Conservation (phyloP, 345 rosid species). For the Syzygium aqueum region DNA sequence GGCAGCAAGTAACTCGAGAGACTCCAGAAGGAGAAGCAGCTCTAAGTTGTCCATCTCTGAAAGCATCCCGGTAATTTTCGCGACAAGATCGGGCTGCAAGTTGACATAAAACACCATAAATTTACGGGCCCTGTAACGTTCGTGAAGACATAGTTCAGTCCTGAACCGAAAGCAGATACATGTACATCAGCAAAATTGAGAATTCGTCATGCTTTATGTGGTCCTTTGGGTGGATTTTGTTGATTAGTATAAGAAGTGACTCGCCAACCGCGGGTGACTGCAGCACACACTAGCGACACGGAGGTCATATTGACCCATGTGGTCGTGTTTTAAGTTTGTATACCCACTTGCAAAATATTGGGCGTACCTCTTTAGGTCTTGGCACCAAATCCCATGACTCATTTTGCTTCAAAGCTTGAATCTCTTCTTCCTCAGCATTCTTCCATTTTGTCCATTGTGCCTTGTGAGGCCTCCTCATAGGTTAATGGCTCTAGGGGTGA, state of each 20-base stretch:
- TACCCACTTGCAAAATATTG: not conserved
- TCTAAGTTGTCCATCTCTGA: slow-evolving; percentile 66
- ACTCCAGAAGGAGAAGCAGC: slow-evolving; percentile 41
- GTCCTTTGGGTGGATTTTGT: not conserved
- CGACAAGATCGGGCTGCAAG: slow-evolving; percentile 58
- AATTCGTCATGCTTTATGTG: not conserved
- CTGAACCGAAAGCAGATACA: not conserved
- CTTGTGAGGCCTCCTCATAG: not conserved
- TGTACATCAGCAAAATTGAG: not conserved
- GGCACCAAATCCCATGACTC: not conserved
- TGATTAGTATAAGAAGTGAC: not conserved
- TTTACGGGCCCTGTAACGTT: not conserved
- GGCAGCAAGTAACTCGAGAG: slow-evolving; percentile 43
- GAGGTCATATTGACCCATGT: not conserved
- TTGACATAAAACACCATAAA: not conserved
- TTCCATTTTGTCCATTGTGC: not conserved
- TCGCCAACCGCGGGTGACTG: not conserved
- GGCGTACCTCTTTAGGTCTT: not conserved
- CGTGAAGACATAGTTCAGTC: not conserved
- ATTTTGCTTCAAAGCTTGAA: not conserved
- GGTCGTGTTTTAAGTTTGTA: not conserved
- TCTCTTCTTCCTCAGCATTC: not conserved
- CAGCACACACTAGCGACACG: not conserved
- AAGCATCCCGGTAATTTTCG: slow-evolving; percentile 70
- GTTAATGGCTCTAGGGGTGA: not conserved